A percentile compares a stretch with the other conserved stretches of the same genome.
Conservation (phyloP, 371 early-diverging fungal species). For the Cladochytrium tenue region DNA sequence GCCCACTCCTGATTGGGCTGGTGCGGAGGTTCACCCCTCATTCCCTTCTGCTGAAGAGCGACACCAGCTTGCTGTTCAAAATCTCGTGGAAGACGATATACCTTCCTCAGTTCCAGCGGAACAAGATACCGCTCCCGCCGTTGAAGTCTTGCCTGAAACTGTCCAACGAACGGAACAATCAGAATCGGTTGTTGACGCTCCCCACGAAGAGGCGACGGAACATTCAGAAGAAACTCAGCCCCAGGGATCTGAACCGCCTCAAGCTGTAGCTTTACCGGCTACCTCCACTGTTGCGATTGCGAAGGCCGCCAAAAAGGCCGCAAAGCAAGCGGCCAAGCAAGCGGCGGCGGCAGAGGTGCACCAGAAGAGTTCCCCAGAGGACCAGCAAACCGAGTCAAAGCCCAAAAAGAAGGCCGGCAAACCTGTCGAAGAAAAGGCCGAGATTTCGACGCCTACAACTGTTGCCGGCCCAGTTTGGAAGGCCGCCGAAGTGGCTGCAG, state of each 20-base stretch:
- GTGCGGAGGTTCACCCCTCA: too few species aligned
- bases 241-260: neutral
- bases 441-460: neutral
- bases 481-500: neutral
- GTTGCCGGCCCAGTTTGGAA: conserved; percentile 7
- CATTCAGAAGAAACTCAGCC: neutral
- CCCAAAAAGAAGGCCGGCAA: neutral
- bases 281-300: neutral
- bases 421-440: neutral
- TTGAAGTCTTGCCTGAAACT: neutral
- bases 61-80: too few species aligned
- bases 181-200: neutral
- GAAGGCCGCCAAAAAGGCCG: neutral
- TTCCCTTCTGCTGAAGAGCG: too few species aligned
- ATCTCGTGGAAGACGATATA: too few species aligned
- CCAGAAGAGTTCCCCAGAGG: neutral
- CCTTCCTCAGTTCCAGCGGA: neutral
- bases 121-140: neutral
- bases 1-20: too few species aligned
- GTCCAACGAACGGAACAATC: neutral
- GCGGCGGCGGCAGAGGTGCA: neutral
- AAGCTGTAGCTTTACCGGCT: too few species aligned
- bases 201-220: neutral
- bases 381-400: neutral
- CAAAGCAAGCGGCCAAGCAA: neutral